A percentile compares a stretch with the other conserved stretches of the same genome.
These are phyloP conservation scores for Oenanthe sinensis DNA, from an alignment of 129 eudicot genomes.

Conservation along the genomic window DNA sequence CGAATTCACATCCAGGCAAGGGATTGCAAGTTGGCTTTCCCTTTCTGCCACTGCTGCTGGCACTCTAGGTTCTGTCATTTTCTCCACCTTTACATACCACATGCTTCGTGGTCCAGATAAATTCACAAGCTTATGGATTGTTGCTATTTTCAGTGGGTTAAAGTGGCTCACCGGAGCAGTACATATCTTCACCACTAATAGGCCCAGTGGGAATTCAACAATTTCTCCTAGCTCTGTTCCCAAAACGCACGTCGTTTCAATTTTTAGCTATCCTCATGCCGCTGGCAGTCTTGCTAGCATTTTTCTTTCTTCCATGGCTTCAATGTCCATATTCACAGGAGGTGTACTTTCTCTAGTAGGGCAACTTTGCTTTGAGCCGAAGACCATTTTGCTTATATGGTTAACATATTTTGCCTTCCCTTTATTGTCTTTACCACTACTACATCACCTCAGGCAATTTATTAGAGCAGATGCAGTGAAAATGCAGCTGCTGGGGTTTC, in stretches of 20 bases:
- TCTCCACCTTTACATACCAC: constrained; percentile 57
- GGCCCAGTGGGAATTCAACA: constrained; percentile 22
- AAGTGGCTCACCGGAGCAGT: constrained; percentile 56
- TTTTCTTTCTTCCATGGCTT: constrained; percentile 53
- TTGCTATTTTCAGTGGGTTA: constrained; percentile 66
- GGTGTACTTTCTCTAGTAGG: constrained; percentile 46
- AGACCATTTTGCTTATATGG: constrained; percentile 34
- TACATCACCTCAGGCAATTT: constrained; percentile 47
- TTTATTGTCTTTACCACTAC: constrained; percentile 37
- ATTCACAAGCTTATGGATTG: constrained; percentile 68
- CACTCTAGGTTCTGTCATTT: constrained; percentile 50
- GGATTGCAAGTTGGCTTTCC: constrained; percentile 53
- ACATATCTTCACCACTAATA: constrained; percentile 36
- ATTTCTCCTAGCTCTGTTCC: constrained; percentile 9
- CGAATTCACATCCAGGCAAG: constrained; percentile 43
- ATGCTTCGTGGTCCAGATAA: constrained; percentile 53
- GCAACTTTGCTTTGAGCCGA: constrained; percentile 29
- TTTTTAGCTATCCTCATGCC: constrained; percentile 66
- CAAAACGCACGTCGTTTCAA: constrained; percentile 34
- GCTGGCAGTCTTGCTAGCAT: constrained; percentile 44
- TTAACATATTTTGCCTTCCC: constrained; percentile 54
- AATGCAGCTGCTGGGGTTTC: constrained; percentile 66
- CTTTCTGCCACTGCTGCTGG: constrained; percentile 62
- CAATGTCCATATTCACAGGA: constrained; percentile 63
- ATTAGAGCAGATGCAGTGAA: constrained; percentile 67